Percentiles rank a stretch among this genome's conserved stretches.
phyloP scores from a whole-genome alignment of 768 basidiomycete genomes.

The Inosperma sp. region DNA sequence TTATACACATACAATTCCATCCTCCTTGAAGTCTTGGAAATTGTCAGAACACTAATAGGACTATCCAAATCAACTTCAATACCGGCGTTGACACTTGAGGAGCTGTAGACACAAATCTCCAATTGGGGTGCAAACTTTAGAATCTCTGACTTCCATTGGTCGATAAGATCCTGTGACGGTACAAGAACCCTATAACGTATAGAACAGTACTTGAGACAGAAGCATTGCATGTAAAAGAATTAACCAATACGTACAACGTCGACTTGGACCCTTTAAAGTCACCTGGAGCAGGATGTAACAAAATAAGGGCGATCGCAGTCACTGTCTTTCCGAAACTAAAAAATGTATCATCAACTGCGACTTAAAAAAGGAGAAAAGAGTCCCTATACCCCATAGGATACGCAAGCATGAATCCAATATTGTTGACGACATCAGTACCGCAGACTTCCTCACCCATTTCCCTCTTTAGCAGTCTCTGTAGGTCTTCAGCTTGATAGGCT shows the following conservation, averaged over 20 bases:
- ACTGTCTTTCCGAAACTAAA: conserved; percentile 12
- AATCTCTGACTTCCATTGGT: not conserved
- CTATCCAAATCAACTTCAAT: not conserved
- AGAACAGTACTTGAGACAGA: not conserved
- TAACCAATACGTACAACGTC: not conserved
- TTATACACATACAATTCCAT: not conserved
- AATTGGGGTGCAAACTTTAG: not conserved
- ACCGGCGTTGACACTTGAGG: not conserved
- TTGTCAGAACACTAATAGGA: not conserved
- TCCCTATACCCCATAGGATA: conserved; percentile 15
- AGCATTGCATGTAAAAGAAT: not conserved
- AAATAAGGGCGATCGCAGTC: conserved; percentile 6
- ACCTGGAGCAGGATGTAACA: conserved; percentile 1
- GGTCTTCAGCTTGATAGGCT: conserved; percentile 10
- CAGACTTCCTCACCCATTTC: conserved; percentile 15
- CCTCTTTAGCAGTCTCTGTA: conserved; percentile 6
- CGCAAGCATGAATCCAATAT: conserved; percentile 12
- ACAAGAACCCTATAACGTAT: not conserved
- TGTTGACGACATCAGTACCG: conserved; percentile 9
- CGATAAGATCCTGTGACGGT: not conserved
- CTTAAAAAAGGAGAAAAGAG: not conserved
- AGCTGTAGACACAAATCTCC: not conserved
- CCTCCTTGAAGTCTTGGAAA: not conserved
- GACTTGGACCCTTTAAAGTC: not conserved
- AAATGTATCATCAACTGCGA: not conserved